Conservation (phyloP, 768 basidiomycete species). For the Termitomyces sp. region DNA sequence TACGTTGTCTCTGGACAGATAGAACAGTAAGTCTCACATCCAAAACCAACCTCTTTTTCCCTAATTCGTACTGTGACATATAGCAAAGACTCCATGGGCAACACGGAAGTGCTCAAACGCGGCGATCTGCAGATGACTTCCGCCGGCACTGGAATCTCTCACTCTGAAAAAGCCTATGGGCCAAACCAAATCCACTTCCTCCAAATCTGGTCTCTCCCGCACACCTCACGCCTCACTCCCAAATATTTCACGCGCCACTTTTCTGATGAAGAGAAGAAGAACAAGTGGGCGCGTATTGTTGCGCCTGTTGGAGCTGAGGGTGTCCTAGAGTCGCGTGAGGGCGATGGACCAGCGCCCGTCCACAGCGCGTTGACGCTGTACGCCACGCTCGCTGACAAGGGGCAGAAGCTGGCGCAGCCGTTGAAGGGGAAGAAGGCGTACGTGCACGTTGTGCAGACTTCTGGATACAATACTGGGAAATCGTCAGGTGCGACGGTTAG, state of each 20-base stretch:
- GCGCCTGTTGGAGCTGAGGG: constrained; percentile 64
- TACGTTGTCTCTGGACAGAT: constrained; percentile 80
- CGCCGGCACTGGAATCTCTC: constrained; percentile 88
- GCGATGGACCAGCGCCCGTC: constrained; percentile 78
- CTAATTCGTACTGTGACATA: constrained; percentile 7
- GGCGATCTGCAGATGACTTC: constrained; percentile 92
- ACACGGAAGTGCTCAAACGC: constrained; percentile 83
- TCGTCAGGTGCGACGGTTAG: constrained; percentile 59
- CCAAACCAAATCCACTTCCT: constrained; percentile 46
- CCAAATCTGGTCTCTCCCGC: constrained; percentile 52
- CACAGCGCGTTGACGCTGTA: constrained; percentile 68
- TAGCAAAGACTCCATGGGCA: constrained; percentile 91
- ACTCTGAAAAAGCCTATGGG: constrained; percentile 58
- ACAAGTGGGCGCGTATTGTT: constrained; percentile 72
- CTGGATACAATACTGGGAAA: constrained; percentile 67
- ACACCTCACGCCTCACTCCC: constrained; percentile 51
- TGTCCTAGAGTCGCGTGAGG: constrained; percentile 64
- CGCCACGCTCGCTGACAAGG: constrained; percentile 69
- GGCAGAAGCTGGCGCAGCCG: constrained; percentile 49
- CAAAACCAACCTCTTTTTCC: not conserved
- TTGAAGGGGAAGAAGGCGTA: constrained; percentile 67
- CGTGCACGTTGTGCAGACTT: constrained; percentile 82
- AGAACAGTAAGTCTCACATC: constrained; percentile 60
- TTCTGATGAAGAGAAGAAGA: constrained; percentile 75
- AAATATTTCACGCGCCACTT: constrained; percentile 90